Evolutionary conservation across 768 basidiomycete genomes (phyloP), one percentile per base, ranked within the genome.

Genomic region (Nevesoporus exiguus): DNA sequence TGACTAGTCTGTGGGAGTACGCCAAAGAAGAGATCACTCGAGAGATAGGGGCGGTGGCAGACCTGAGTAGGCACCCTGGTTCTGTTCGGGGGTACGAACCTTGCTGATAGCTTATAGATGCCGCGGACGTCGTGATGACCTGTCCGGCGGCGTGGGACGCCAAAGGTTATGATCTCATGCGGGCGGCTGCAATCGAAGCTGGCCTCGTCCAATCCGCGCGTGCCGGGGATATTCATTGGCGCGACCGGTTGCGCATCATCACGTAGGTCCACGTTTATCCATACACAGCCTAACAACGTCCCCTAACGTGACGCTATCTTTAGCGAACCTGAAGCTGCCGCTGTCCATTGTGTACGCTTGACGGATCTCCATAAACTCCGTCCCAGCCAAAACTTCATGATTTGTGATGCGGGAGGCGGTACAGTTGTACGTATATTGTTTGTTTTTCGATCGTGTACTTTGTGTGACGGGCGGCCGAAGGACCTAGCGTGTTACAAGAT

Each of bases 101-200:
- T 52, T 29, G 52, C 57, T 51, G 40, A 57, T 24, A 44, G 50
- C 14, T 36, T 34, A 48, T 61, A 93, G 92, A 90, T 66, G 77
- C 85, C 37, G 91, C 90, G 52, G 88, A 91, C 61, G 88, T 93
- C 6, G 87, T 88, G 78, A 72, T 94, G 52, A 93, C 89, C 3
- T 91, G 93, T 5, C 92, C 92, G 50, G 92, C 92, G 14, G 92
- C 91, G 19, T 94, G 91, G 92, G 91, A 94, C 66, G 90, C 86
- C 1, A 84, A 78, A 58, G 91, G 90, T 0, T 91, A 88, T 62
- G 85, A 86, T 54, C 79, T 92, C 60, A 93, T 93, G 92, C 80
- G 91, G 21, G 85, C 85, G 47, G 88, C 89, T 40, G 90, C 92
- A 15, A 87, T 94, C 55, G 74, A 77, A 22, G 91, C 91, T 7